Conservation (phyloP, 441 rosid genomes). For the Mallotus japonicus region DNA sequence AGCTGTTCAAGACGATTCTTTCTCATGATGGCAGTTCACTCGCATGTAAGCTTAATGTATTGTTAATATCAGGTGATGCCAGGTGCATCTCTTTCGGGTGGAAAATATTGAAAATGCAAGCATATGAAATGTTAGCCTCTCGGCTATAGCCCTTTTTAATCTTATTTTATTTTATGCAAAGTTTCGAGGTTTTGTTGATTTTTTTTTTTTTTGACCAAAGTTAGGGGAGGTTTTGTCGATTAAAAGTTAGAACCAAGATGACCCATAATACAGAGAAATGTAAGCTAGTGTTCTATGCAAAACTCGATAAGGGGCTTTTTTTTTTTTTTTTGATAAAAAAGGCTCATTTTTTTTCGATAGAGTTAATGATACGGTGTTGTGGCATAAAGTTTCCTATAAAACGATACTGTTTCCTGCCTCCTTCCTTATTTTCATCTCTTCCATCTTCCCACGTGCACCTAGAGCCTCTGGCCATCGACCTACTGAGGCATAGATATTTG, state of each 20-base stretch:
- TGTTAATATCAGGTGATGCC: neutral
- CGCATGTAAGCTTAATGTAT: neutral
- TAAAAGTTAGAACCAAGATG: neutral
- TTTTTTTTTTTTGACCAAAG: too few relatives aligned
- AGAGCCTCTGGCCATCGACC: constrained; percentile 33
- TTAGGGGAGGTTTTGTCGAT: neutral
- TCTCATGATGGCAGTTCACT: too few relatives aligned
- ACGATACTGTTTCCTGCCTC: constrained; percentile 22
- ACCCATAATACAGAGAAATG: too few relatives aligned
- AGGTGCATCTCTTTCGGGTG: neutral
- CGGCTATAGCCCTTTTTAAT: too few relatives aligned
- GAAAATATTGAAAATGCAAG: too few relatives aligned
- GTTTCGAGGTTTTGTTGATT: too few relatives aligned
- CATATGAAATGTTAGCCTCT: too few relatives aligned
- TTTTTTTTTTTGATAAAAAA: too few relatives aligned
- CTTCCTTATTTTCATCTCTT: constrained; percentile 20
- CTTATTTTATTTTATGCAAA: neutral
- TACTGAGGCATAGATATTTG: constrained; percentile 30
- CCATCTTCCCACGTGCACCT: constrained; percentile 27
- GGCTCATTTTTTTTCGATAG: neutral
- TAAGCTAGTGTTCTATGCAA: too few relatives aligned
- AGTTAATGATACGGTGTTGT: neutral
- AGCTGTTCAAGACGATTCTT: too few relatives aligned
- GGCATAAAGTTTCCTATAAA: constrained; percentile 6
- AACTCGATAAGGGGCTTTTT: too few relatives aligned